Conservation (phyloP, 192 early-diverging fungal species). For the Coemansia javaensis region DNA sequence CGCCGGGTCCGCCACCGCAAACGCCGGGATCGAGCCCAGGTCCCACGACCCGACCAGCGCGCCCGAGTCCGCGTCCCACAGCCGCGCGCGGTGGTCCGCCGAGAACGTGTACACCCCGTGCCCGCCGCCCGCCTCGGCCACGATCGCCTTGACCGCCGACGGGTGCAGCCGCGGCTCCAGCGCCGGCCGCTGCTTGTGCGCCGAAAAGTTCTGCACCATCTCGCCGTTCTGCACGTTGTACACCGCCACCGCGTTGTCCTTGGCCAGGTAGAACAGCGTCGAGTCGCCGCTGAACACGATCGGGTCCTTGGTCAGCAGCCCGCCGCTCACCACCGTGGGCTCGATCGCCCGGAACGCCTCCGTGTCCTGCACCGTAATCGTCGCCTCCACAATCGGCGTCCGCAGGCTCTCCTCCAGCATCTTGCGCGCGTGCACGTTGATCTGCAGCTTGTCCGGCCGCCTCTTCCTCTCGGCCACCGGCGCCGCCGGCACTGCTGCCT, state of each 20-base stretch:
- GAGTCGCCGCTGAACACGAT: slow-evolving; percentile 47
- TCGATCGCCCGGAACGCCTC: slow-evolving; percentile 20
- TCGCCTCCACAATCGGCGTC: slow-evolving; percentile 25
- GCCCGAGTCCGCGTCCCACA: slow-evolving; percentile 39
- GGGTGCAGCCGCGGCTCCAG: not conserved
- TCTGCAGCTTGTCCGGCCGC: slow-evolving; percentile 14
- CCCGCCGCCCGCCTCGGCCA: slow-evolving; percentile 9
- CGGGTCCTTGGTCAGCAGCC: slow-evolving; percentile 25
- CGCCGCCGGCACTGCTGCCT: not conserved
- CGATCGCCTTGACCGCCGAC: slow-evolving; percentile 21
- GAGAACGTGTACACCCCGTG: slow-evolving; percentile 37
- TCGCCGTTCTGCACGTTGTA: slow-evolving; percentile 46
- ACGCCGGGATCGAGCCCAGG: slow-evolving; percentile 7
- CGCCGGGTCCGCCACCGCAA: slow-evolving; percentile 22
- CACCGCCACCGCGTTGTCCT: slow-evolving; percentile 39
- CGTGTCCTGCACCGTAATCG: slow-evolving; percentile 18
- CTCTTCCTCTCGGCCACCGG: not conserved
- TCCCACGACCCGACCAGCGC: slow-evolving; percentile 20
- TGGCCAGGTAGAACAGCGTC: slow-evolving; percentile 38
- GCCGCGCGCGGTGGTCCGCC: slow-evolving; percentile 17
- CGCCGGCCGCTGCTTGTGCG: not conserved
- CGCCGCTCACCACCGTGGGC: slow-evolving; percentile 39
- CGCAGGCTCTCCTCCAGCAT: slow-evolving; percentile 6
- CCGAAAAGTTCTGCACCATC: slow-evolving; percentile 45
- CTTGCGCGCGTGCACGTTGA: slow-evolving; percentile 1